Base-by-base conservation (phyloP, 805 yeast genomes). In the Starmerella stellata region DNA sequence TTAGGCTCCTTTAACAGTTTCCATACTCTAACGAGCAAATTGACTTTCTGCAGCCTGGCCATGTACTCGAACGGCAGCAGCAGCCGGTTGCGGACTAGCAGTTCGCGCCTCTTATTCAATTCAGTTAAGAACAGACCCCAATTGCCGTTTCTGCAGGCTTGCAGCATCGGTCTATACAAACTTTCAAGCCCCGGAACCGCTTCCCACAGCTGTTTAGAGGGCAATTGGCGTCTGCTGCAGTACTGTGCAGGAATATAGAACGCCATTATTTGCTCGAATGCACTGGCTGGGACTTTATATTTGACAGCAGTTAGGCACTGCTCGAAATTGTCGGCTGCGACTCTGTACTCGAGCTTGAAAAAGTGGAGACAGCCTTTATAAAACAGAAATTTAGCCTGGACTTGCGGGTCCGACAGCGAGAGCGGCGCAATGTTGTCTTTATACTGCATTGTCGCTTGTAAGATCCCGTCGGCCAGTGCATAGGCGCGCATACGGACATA, bases 381-480 rank as follows among this genome's bases (percentile, higher is more conserved):
- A 37, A 42, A 51, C 18, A 34, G 24, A 31, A 25, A 50, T 17
- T 38, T 44, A 3, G 36, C 34, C 39, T 42, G 42, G 11, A 44
- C 42, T n/a, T 30, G 27, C 25, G 43, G 33, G 13, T 36, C 38
- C 7, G 44, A 35, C 17, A 19, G 15, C 3, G 31, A 17, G 3
- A 51, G 33, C 5, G 50, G 45, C 5, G 52, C 45, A 15, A 48
- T 31, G 13, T 30, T 35, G 11, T 2, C 14, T 5, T 37, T 11
- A 20, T 45, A 44, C 24, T 40, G 41, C 1, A 24, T 27, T 11
- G 47, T 31, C 3, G 49, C 51, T 23, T 40, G 35, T 16, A 50
- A 17, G 5, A 47, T 40, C 2, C 52, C 53, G 8, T 45, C 47
- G 13, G 51, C 52, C 16, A 48, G 44, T 13, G 50, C 32, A 23